Conservation (phyloP, 257 asterid species). For the Perilla frutescens region DNA sequence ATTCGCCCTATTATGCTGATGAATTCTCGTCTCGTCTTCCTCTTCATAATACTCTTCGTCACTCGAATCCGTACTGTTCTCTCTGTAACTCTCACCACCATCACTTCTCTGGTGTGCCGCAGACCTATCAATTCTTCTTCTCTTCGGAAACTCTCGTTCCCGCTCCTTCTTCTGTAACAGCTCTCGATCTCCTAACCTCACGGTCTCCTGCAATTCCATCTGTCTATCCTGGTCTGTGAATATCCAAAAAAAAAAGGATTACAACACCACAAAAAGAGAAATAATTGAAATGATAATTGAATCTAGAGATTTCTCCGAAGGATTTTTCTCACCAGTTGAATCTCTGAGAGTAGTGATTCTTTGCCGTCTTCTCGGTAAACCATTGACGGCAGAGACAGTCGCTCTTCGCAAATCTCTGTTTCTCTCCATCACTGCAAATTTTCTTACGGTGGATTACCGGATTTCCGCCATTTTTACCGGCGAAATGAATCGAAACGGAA, state of each 20-base stretch:
- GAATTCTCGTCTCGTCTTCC: slow-evolving; percentile 42
- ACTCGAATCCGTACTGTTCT: slow-evolving; percentile 47
- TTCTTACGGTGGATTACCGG: slow-evolving; percentile 34
- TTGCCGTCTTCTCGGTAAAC: slow-evolving; percentile 50
- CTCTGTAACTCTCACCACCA: slow-evolving; percentile 44
- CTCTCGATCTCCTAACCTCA: slow-evolving; percentile 60
- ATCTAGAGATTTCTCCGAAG: neutral
- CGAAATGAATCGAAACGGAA: slow-evolving; percentile 24
- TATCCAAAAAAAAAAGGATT: neutral
- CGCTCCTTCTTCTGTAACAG: slow-evolving; percentile 44
- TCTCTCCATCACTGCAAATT: slow-evolving; percentile 46
- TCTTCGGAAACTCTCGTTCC: slow-evolving; percentile 52
- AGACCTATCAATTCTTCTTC: slow-evolving; percentile 46
- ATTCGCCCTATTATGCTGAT: slow-evolving; percentile 39
- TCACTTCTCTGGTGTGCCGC: slow-evolving; percentile 43
- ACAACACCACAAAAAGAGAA: neutral
- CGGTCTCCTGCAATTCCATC: slow-evolving; percentile 51
- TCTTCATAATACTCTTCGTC: slow-evolving; percentile 49
- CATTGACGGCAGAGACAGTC: slow-evolving; percentile 36
- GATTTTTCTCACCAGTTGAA: slow-evolving; percentile 50
- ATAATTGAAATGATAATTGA: slow-evolving; percentile 11
- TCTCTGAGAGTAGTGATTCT: slow-evolving; percentile 47
- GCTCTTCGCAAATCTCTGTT: slow-evolving; percentile 42
- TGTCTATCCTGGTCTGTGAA: slow-evolving; percentile 47
- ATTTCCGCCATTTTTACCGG: slow-evolving; percentile 41